Base-by-base conservation (phyloP, 139 green algal genomes). In the Haematococcus lacustris region DNA sequence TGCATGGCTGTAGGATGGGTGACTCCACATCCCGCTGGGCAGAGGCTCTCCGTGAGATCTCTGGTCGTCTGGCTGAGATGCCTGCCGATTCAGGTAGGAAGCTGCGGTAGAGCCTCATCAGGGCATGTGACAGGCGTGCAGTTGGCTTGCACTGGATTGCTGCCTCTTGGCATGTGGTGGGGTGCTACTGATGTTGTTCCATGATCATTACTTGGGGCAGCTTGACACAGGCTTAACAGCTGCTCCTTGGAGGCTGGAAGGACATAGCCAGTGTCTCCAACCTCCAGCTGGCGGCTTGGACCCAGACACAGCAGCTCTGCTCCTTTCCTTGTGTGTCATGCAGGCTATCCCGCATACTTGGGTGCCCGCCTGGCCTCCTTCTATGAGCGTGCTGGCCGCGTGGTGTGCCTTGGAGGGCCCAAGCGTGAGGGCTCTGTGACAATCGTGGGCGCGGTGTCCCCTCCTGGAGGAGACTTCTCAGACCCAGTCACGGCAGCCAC, bases 21-120 rank as follows among this genome's bases (percentile, higher is more conserved):
- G 95, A 99, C 87, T 98, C 92, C 43, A 98, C 95, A 38, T 96
- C 88, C 0, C 93, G 95, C 62, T 99, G 95, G 95, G 95, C 95
- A 5, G 95, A 99, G 87, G 95, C 95, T 50, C 88, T 99, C 73
- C 91, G 95, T 78, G 95, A 99, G 90, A 99, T 99, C 68, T 98
- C 92, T 23, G 95, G 95, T 32, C 93, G 95, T 59, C 82, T 99
- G 61, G 95, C 95, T 47, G 95, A 99, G 82, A 99, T 99, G 95
- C 95, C 95, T 76, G 95, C 95, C 33, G 95, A 99, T 80, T 92
- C 84, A 35, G 93, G 79, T 82, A 39, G 32, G 73, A 4, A 53
- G 21, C n/a, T n/a, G n/a, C n/a, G n/a, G n/a, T n/a, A n/a, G n/a
- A n/a, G n/a, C n/a, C n/a, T n/a, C n/a, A n/a, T n/a, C n/a, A n/a